Evolutionary conservation across 306 rosid species (phyloP).

Genomic region (Gleditsia sinensis): DNA sequence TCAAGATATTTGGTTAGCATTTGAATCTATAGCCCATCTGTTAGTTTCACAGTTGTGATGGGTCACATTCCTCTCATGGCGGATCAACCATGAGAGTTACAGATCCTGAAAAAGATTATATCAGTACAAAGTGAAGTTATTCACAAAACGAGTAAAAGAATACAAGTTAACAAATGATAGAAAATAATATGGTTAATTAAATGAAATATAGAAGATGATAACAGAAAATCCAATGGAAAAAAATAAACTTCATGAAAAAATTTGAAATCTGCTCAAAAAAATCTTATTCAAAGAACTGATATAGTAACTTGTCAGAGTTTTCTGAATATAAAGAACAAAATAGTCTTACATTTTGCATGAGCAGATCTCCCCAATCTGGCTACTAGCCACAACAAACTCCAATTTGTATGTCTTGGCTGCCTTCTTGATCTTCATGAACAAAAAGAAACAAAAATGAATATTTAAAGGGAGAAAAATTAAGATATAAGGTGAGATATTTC

Average conservation of each 20-base stretch:
- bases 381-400: constrained; percentile 34
- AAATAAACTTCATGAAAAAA: background rate
- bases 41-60: background rate
- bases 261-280: background rate
- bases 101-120: constrained; percentile 22
- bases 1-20: background rate
- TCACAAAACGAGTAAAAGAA: background rate
- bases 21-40: background rate
- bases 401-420: constrained; percentile 32
- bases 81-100: constrained; percentile 1
- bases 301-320: background rate
- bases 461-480: background rate
- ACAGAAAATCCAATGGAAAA: background rate
- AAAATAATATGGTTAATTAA: background rate
- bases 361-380: background rate
- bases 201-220: background rate
- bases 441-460: constrained; percentile 6
- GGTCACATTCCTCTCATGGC: background rate
- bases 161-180: background rate
- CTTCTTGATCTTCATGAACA: constrained; percentile 42
- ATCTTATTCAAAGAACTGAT: background rate
- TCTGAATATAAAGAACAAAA: background rate
- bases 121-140: background rate
- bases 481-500: background rate
- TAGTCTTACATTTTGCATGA: constrained; percentile 31